Base-by-base conservation (phyloP, 306 rosid genomes). In the Glycine latifolia region DNA sequence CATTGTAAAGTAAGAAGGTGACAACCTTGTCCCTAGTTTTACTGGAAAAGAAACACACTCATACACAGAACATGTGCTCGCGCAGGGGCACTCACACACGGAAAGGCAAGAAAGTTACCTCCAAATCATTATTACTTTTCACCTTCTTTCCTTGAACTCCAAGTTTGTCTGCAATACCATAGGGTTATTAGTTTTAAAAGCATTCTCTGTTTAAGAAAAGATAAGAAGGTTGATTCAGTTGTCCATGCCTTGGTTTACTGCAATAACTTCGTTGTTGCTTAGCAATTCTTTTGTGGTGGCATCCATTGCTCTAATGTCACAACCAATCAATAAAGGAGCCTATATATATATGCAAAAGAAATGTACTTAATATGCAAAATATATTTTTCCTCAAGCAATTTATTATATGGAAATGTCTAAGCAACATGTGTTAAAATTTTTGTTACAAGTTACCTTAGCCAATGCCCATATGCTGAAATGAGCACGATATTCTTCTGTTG, bases 401-500 rank as follows among this genome's bases (percentile, higher is more conserved):
- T 75, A 63, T 83, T 48, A 58, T 44, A 63, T 82, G n/a, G 16
- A 13, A 71, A 37, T n/a, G 35, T 66, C 26, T 82, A 37, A 78
- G 58, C 43, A 52, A 1, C 13, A 43, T 66, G 76, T 56, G 16
- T 16, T 54, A 41, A 33, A 26, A 7, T 4, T 12, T 68, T 69
- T 74, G 67, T 55, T 62, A 8, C 54, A 47, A 10, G 46, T 35
- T 73, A 91, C 97, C 93, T 93, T 93, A 47, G 84, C 89, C 44
- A 93, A 72, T 65, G 96, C 94, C 97, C 97, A 91, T 76, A 93
- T 86, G 85, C 97, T 93, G 60, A 88, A 91, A 87, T 93, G 97
- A 39, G 94, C 84, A 60, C 97, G 89, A 71, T 93, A 91, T 77
- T 93, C 97, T 81, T 85, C 91, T 11, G 84, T 67, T 46, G 90